phyloP scores from a whole-genome alignment of 179 eudicot species.

The Heliamphora pulchella region DNA sequence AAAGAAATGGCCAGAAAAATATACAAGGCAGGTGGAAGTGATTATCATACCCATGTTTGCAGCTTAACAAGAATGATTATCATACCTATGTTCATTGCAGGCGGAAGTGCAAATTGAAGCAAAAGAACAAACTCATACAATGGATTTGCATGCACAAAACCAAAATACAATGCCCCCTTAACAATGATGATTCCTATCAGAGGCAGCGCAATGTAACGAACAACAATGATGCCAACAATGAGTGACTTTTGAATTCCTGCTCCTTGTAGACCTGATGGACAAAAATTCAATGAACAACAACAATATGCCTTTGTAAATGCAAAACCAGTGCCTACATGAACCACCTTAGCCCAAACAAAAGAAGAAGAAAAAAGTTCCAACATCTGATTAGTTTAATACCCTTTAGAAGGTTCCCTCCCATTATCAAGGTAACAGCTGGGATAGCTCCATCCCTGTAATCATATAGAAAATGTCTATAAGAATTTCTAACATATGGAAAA shows the following conservation, averaged over 20 bases:
- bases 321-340: neutral
- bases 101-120: conserved; percentile 75
- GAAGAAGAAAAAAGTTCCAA: neutral
- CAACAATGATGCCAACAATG: conserved; percentile 40
- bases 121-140: conserved; percentile 65
- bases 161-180: conserved; percentile 39
- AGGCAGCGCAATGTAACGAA: conserved; percentile 54
- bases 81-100: conserved; percentile 74
- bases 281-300: neutral
- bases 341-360: neutral
- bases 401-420: conserved; percentile 70
- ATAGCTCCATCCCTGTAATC: conserved; percentile 58
- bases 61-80: neutral
- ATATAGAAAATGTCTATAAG: neutral
- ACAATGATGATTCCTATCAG: conserved; percentile 48
- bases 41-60: neutral
- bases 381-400: conserved; percentile 31
- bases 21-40: too few relatives aligned
- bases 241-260: conserved; percentile 42
- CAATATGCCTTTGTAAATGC: neutral
- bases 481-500: neutral
- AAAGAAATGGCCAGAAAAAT: neutral
- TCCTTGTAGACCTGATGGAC: conserved; percentile 42
- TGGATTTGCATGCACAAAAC: conserved; percentile 47
- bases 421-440: conserved; percentile 51